Evolutionary conservation across 495 filamentous ascomycete genomes (phyloP), one percentile per base, ranked within the genome.

Genomic region (Usnea hakonensis): DNA sequence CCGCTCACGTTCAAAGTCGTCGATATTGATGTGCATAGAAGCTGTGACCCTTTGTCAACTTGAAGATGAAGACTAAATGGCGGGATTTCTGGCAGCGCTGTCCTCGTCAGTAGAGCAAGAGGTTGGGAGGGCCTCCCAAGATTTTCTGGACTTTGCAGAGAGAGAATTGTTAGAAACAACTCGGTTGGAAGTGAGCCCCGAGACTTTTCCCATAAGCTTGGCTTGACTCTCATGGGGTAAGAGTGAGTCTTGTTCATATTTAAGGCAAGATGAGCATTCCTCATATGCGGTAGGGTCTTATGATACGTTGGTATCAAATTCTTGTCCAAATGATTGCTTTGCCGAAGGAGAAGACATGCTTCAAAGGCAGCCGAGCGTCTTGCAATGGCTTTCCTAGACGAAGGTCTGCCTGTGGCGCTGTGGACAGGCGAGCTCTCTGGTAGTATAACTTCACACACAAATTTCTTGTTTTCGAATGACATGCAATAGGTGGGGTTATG

Each of bases 361-460:
- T 94, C 87, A 70, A 94, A 97, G 4, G 94, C 94, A 17, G 90
- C 94, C 10, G 91, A 87, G 65, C 89, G 86, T 72, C 95, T 96
- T n/a, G 94, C 94, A 17, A 83, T 75, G 28, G 84, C 75, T 69
- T 95, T 97, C 57, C 79, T 87, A 3, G 74, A 59, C 57, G 81
- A 81, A 2, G 82, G 72, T 14, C 67, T 68, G 38, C 94, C 93
- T 43, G 83, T 79, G 13, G 85, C 77, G 48, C 80, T 83, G 62
- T 76, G 75, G 53, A 97, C 77, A 0, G 91, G 91, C 0, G 91
- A 91, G 30, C 74, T 81, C 44, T 87, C 83, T 2, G 94, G 94
- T 44, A 98, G 76, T 37, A 91, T 80, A 5, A 95, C 85, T 69
- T 97, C 91, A 70, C 89, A 93, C 54, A 85, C 67, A 69, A 85